Conservation (phyloP, 805 yeast genomes). For the Candida odintsovae region DNA sequence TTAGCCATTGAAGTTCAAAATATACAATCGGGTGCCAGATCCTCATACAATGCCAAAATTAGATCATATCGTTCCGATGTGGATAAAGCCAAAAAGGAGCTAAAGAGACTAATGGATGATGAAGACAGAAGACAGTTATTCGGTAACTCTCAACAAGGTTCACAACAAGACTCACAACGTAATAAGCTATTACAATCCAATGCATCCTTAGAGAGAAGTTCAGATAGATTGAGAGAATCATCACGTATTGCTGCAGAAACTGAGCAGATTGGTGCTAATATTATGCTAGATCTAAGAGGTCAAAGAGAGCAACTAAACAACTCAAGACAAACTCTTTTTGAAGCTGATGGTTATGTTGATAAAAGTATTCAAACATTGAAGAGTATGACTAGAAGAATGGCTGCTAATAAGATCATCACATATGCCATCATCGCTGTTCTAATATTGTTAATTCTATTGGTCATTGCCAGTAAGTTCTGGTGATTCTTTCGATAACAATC, state of each 20-base stretch:
- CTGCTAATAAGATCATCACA: conserved; percentile 85
- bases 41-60: conserved; percentile 66
- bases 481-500: conserved; percentile 2
- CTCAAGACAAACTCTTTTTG: conserved; percentile 77
- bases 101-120: conserved; percentile 56
- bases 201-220: conserved; percentile 73
- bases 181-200: conserved; percentile 74
- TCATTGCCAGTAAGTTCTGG: conserved; percentile 63
- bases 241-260: conserved; percentile 91
- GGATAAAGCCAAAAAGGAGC: conserved; percentile 51
- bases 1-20: conserved; percentile 83
- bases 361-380: conserved; percentile 79
- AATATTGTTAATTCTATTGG: conserved; percentile 74
- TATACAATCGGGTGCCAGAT: conserved; percentile 67
- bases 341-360: conserved; percentile 92
- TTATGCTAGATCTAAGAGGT: conserved; percentile 79
- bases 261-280: conserved; percentile 85
- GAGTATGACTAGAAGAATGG: conserved; percentile 87
- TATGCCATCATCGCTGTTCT: conserved; percentile 88
- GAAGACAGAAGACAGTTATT: conserved; percentile 70
- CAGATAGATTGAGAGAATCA: conserved; percentile 79
- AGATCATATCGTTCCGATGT: conserved; percentile 63
- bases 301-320: conserved; percentile 90
- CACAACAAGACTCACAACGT: conserved; percentile 57
- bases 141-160: conserved; percentile 47